phyloP scores from a whole-genome alignment of 2,329 filamentous ascomycete species.

The Colletotrichum camelliae region DNA sequence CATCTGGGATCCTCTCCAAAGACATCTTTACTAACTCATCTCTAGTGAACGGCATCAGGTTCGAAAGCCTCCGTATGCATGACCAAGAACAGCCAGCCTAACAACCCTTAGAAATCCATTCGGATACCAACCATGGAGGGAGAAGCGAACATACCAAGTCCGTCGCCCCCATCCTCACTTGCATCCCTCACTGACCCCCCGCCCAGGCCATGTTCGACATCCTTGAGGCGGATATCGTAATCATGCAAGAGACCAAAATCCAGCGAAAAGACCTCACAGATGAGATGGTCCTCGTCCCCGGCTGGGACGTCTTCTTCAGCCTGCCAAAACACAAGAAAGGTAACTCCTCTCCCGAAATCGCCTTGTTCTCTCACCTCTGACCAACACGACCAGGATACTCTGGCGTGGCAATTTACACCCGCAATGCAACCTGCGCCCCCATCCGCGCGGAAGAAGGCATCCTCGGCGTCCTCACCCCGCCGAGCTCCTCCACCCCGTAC shows the following conservation, averaged over 20 bases:
- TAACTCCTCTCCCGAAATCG: conserved; percentile 32
- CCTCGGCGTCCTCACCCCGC: conserved; percentile 77
- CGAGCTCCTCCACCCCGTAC: conserved; percentile 73
- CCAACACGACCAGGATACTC: conserved; percentile 74
- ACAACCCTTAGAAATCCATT: conserved; percentile 72
- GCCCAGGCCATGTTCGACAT: conserved; percentile 90
- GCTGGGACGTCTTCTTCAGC: conserved; percentile 97
- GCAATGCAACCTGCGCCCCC: conserved; percentile 83
- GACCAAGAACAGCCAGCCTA: neutral
- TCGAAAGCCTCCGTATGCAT: conserved; percentile 20
- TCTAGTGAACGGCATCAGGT: conserved; percentile 82
- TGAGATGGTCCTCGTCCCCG: conserved; percentile 93
- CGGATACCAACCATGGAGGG: conserved; percentile 82
- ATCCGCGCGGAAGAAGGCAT: conserved; percentile 95
- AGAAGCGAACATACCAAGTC: conserved; percentile 73
- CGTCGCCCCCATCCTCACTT: neutral
- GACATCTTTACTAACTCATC: conserved; percentile 25
- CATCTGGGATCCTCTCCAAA: neutral
- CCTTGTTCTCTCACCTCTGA: neutral
- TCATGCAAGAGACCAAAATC: conserved; percentile 97
- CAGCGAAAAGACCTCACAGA: conserved; percentile 90
- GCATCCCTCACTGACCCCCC: conserved; percentile 7
- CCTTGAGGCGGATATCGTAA: conserved; percentile 88
- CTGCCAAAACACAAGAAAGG: conserved; percentile 94
- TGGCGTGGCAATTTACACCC: conserved; percentile 92